These are phyloP conservation scores for Talaromyces thailandensis DNA, from an alignment of 495 filamentous ascomycete species.

Conservation along the genomic window DNA sequence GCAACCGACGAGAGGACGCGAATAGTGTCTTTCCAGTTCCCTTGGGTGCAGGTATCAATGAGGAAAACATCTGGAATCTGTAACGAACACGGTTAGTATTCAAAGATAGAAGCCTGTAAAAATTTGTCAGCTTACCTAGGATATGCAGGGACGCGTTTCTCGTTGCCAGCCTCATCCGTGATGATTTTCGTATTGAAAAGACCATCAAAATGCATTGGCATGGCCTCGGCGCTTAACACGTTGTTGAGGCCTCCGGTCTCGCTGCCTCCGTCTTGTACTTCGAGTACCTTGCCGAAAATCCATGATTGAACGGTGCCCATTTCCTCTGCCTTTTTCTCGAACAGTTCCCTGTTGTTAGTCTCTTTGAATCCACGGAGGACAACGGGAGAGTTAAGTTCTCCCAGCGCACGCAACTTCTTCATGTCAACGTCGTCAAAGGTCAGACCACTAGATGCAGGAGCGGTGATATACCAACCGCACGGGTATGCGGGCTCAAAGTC, in stretches of 20 bases:
- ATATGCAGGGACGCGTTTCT: neutral
- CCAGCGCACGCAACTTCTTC: slow-evolving; percentile 37
- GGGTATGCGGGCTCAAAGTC: slow-evolving; percentile 33
- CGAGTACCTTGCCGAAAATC: slow-evolving; percentile 42
- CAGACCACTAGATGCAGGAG: slow-evolving; percentile 14
- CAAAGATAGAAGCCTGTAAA: neutral
- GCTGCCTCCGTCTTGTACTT: slow-evolving; percentile 23
- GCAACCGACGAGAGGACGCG: slow-evolving; percentile 10
- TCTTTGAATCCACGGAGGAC: slow-evolving; percentile 43
- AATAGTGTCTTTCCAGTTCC: slow-evolving; percentile 44
- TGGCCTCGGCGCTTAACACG: slow-evolving; percentile 40
- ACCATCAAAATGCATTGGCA: slow-evolving; percentile 50
- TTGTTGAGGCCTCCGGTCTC: slow-evolving; percentile 27
- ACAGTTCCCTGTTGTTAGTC: slow-evolving; percentile 32
- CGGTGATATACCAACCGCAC: slow-evolving; percentile 31
- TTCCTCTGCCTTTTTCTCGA: slow-evolving; percentile 32
- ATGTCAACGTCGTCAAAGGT: slow-evolving; percentile 32
- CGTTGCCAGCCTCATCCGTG: slow-evolving; percentile 9
- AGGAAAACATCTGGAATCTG: slow-evolving; percentile 45
- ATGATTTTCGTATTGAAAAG: slow-evolving; percentile 40
- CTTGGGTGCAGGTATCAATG: slow-evolving; percentile 34
- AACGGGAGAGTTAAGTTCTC: slow-evolving; percentile 41
- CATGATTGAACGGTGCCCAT: slow-evolving; percentile 36
- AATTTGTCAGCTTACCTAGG: neutral
- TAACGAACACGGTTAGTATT: slow-evolving; percentile 5